Conservation (phyloP, 176 grass and related monocot species). For the Pharus latifolius region DNA sequence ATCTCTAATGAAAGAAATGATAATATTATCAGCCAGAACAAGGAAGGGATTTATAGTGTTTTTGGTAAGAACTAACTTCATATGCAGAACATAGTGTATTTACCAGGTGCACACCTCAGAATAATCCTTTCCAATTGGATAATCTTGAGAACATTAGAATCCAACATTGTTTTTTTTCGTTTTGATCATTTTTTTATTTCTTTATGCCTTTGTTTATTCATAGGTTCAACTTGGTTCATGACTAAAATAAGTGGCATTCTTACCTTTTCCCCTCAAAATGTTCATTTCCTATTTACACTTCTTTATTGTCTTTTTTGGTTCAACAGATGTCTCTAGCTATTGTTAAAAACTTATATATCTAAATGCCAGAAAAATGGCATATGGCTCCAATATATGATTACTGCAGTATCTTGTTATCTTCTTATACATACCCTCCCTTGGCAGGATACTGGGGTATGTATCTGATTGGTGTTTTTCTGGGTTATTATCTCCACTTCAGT, state of each 20-base stretch:
- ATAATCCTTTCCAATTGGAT: too few species aligned
- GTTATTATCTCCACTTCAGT: conserved; percentile 45
- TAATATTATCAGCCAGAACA: conserved; percentile 82
- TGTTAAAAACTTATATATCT: not conserved
- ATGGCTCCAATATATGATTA: not conserved
- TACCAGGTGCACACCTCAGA: too few species aligned
- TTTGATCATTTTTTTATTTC: not conserved
- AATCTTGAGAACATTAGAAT: too few species aligned
- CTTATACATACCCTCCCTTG: conserved; percentile 24
- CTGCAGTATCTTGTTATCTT: not conserved
- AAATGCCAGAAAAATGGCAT: not conserved
- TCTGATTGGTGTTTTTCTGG: conserved; percentile 78
- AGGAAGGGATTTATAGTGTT: conserved; percentile 90
- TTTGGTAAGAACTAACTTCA: conserved; percentile 43
- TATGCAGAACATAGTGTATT: too few species aligned
- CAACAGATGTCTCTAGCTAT: not conserved
- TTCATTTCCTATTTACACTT: not conserved
- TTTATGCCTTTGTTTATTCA: too few species aligned
- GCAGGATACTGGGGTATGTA: conserved; percentile 92
- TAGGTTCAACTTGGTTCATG: too few species aligned
- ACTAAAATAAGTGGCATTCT: too few species aligned
- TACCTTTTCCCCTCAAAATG: too few species aligned
- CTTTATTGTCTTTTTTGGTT: not conserved
- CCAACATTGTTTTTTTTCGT: not conserved
- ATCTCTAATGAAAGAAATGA: conserved; percentile 64